phyloP scores from a whole-genome alignment of 139 green algal genomes.

The Diplosphaera chodatii region DNA sequence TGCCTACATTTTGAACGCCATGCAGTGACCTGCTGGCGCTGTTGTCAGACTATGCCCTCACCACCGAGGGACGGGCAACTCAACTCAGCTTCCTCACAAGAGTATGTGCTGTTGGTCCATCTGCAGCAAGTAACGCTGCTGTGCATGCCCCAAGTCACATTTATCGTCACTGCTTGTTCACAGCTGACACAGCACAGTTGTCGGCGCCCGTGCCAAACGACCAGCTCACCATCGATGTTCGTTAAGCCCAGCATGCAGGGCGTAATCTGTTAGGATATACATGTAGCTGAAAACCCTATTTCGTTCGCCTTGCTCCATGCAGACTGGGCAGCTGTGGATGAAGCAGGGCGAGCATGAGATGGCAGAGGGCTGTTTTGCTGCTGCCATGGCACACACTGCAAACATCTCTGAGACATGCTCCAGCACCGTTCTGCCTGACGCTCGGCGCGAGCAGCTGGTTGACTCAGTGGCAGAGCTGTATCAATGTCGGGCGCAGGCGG shows the following conservation, averaged over 20 bases:
- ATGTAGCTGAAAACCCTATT: too few relatives aligned
- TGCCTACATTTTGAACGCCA: too few relatives aligned
- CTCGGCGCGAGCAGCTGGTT: background rate
- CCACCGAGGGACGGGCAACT: background rate
- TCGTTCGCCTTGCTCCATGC: too few relatives aligned
- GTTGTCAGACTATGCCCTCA: background rate
- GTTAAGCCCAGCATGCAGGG: too few relatives aligned
- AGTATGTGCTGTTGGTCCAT: background rate
- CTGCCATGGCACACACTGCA: background rate
- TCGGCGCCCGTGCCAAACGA: too few relatives aligned
- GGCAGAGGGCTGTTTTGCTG: background rate
- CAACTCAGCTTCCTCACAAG: background rate
- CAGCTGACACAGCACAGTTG: too few relatives aligned
- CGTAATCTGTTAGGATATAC: too few relatives aligned
- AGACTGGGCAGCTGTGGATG: background rate
- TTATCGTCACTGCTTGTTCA: too few relatives aligned
- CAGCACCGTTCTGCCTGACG: background rate
- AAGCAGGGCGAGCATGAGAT: background rate
- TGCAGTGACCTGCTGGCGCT: background rate
- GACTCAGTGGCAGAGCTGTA: background rate
- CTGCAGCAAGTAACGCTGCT: too few relatives aligned
- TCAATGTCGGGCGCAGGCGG: background rate
- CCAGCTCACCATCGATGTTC: too few relatives aligned
- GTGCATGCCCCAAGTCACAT: too few relatives aligned
- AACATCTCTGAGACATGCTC: background rate